Evolutionary conservation across 768 basidiomycete genomes (phyloP).

Genomic region (Leccinum obscurum): DNA sequence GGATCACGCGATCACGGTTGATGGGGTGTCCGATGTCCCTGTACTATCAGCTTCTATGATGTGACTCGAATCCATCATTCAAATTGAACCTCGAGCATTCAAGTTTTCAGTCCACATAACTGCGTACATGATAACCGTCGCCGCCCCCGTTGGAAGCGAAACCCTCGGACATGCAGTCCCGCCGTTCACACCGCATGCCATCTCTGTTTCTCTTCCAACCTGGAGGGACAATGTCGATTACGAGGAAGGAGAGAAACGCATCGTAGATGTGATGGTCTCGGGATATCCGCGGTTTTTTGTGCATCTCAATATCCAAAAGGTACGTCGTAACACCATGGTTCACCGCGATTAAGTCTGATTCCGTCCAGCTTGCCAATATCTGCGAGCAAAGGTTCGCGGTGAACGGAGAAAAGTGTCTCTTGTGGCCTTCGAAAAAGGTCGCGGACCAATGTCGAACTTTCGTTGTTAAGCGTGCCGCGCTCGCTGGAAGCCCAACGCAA

Average conservation of each 20-base stretch:
- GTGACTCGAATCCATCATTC: background rate
- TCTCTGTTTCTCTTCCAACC: conserved; percentile 92
- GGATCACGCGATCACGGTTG: too few relatives aligned
- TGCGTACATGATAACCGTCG: conserved; percentile 6
- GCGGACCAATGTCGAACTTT: conserved; percentile 79
- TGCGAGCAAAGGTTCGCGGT: conserved; percentile 79
- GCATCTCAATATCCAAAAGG: conserved; percentile 81
- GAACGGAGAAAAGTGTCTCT: conserved; percentile 70
- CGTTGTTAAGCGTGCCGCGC: conserved; percentile 51
- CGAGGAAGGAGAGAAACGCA: conserved; percentile 83
- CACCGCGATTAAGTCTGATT: background rate
- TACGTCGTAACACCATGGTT: conserved; percentile 35
- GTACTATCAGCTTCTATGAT: background rate
- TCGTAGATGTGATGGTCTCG: conserved; percentile 75
- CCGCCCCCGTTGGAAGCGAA: conserved; percentile 11
- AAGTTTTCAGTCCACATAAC: background rate
- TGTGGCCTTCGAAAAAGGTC: conserved; percentile 71
- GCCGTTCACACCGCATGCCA: conserved; percentile 78
- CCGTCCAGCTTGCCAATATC: conserved; percentile 66
- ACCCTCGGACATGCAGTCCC: conserved; percentile 56
- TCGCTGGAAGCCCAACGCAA: conserved; percentile 43
- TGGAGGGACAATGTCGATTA: conserved; percentile 93
- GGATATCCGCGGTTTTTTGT: conserved; percentile 98
- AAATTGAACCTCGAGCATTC: background rate
- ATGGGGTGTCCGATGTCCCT: background rate